A percentile compares a stretch with the other conserved stretches of the same genome.
Conservation (phyloP, 169 alveolate genomes). For the Cryptosporidium xiaoi region DNA sequence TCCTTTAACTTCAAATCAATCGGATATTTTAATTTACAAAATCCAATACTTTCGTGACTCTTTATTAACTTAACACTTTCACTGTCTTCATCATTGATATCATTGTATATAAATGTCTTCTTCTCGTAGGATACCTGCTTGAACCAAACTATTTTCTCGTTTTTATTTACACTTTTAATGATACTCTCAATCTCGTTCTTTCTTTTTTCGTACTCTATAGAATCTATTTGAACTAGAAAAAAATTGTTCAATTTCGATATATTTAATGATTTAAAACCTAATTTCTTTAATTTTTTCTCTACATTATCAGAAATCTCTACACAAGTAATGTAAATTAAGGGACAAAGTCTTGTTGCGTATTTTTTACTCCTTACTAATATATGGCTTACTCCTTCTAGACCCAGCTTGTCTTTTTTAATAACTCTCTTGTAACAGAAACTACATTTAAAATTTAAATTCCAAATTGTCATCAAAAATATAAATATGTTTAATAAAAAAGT, state of each 20-base stretch:
- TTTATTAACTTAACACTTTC: slow-evolving; percentile 20
- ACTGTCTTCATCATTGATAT: not conserved
- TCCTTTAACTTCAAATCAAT: slow-evolving; percentile 21
- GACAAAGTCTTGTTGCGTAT: slow-evolving; percentile 23
- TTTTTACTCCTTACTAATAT: slow-evolving; percentile 25
- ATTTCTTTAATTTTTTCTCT: not conserved
- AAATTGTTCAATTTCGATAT: slow-evolving; percentile 12
- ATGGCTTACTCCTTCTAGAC: not conserved
- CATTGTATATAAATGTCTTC: slow-evolving; percentile 17
- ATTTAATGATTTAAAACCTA: not conserved
- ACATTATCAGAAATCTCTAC: slow-evolving; percentile 10
- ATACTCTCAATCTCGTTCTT: slow-evolving; percentile 4
- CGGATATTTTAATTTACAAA: slow-evolving; percentile 30
- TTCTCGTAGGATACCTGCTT: slow-evolving; percentile 9
- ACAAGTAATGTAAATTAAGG: slow-evolving; percentile 37
- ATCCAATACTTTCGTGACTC: not conserved
- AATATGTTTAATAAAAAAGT: slow-evolving; percentile 5
- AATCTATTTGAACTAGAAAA: slow-evolving; percentile 18
- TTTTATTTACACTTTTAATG: not conserved
- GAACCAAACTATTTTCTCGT: slow-evolving; percentile 4
- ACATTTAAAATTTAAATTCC: slow-evolving; percentile 48
- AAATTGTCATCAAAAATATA: slow-evolving; percentile 34
- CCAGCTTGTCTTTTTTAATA: not conserved
- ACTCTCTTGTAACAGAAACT: slow-evolving; percentile 13
- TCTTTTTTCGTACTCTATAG: slow-evolving; percentile 15